Evolutionary conservation across 495 filamentous ascomycete genomes (phyloP).

Genomic region (Sphaerosporella brunnea): DNA sequence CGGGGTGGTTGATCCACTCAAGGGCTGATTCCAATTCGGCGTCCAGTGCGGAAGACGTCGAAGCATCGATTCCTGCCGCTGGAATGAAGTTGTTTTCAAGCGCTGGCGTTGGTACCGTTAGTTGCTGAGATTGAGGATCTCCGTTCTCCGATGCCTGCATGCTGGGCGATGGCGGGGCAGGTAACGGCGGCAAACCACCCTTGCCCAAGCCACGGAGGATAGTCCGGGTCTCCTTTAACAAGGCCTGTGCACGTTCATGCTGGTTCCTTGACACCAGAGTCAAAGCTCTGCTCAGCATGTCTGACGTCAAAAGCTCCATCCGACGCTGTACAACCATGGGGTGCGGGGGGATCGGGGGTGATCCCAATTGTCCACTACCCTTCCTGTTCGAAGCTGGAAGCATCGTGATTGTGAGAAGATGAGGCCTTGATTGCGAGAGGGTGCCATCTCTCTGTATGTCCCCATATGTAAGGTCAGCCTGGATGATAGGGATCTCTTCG

Average conservation of each 20-base stretch:
- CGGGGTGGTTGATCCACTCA: slow-evolving; percentile 98
- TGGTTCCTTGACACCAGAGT: slow-evolving; percentile 82
- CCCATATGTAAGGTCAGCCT: slow-evolving; percentile 84
- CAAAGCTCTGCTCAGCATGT: slow-evolving; percentile 88
- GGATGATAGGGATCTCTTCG: slow-evolving; percentile 88
- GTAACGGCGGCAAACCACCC: slow-evolving; percentile 84
- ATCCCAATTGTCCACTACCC: slow-evolving; percentile 41
- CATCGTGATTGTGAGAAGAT: slow-evolving; percentile 95
- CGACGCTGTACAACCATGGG: slow-evolving; percentile 88
- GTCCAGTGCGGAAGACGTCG: slow-evolving; percentile 72
- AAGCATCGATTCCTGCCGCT: slow-evolving; percentile 52
- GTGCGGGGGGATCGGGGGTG: slow-evolving; percentile 86
- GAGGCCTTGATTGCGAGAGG: slow-evolving; percentile 72
- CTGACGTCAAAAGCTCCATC: slow-evolving; percentile 95
- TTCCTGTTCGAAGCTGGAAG: slow-evolving; percentile 56
- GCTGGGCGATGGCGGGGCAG: slow-evolving; percentile 29
- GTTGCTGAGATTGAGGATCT: slow-evolving; percentile 29
- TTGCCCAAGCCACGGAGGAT: slow-evolving; percentile 94
- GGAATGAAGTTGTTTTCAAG: slow-evolving; percentile 45
- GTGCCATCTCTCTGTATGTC: slow-evolving; percentile 87
- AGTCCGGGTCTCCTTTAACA: slow-evolving; percentile 79
- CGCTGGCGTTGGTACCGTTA: slow-evolving; percentile 33
- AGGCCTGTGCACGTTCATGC: slow-evolving; percentile 79
- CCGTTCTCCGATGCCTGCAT: slow-evolving; percentile 7
- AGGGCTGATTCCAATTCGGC: slow-evolving; percentile 77